Percentiles rank a stretch among this genome's conserved stretches.
These are phyloP conservation scores for Aspergillus sp. DNA, from an alignment of 2,329 filamentous ascomycete species.

Conservation along the genomic window DNA sequence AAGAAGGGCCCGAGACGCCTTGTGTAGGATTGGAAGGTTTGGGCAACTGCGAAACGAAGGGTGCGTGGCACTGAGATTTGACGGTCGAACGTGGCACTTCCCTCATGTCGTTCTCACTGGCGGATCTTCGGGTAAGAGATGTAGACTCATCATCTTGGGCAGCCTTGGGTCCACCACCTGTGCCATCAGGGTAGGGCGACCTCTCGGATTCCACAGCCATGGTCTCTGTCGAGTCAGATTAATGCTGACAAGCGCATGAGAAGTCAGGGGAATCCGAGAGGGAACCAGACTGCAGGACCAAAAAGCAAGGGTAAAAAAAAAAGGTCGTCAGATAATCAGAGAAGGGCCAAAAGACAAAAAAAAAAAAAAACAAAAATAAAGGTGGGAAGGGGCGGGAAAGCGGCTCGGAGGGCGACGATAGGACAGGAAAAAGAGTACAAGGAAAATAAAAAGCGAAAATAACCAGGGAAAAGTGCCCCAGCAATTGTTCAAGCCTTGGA, in stretches of 20 bases:
- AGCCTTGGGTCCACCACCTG: slow-evolving; percentile 29
- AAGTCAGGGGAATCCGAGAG: slow-evolving; percentile 39
- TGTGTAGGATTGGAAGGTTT: slow-evolving; percentile 29
- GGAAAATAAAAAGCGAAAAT: slow-evolving; percentile 6
- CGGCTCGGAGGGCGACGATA: slow-evolving; percentile 3
- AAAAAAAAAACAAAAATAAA: slow-evolving; percentile 10
- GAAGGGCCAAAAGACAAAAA: slow-evolving; percentile 1
- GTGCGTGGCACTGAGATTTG: slow-evolving; percentile 27
- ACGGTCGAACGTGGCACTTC: slow-evolving; percentile 29
- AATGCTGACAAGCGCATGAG: slow-evolving; percentile 28
- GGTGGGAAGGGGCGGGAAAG: slow-evolving; percentile 15
- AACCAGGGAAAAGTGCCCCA: slow-evolving; percentile 20
- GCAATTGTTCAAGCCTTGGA: slow-evolving; percentile 13
- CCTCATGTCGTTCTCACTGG: slow-evolving; percentile 29
- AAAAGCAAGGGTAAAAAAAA: slow-evolving; percentile 18
- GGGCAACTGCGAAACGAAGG: slow-evolving; percentile 32
- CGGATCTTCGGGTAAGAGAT: slow-evolving; percentile 27
- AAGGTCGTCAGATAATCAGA: not conserved
- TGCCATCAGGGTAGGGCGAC: slow-evolving; percentile 34
- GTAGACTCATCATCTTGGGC: slow-evolving; percentile 28
- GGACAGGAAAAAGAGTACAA: slow-evolving; percentile 3
- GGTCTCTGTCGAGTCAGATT: slow-evolving; percentile 28
- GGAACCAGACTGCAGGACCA: slow-evolving; percentile 26
- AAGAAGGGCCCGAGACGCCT: slow-evolving; percentile 33
- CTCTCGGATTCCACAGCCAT: slow-evolving; percentile 40